A percentile compares a stretch with the other conserved stretches of the same genome.
Evolutionary conservation across 202 grass and related monocot genomes (phyloP).

Genomic region (Digitaria exilis): DNA sequence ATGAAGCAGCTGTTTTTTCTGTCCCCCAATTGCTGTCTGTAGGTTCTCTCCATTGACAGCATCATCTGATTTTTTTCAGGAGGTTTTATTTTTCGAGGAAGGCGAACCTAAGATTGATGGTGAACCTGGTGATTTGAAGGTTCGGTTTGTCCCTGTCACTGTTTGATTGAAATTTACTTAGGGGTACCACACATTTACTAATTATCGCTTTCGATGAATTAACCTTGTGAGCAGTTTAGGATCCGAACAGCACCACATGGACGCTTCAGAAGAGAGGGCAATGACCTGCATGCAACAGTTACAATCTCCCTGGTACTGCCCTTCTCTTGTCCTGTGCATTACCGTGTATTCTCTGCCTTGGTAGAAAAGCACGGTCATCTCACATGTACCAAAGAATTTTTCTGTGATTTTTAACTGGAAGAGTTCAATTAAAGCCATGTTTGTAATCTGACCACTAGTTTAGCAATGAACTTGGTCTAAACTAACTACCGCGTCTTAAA

Average conservation of each 20-base stretch:
- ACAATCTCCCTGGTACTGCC: conserved; percentile 83
- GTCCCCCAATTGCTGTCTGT: neutral
- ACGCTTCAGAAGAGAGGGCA: conserved; percentile 86
- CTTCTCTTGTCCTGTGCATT: conserved; percentile 7
- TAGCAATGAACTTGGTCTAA: neutral
- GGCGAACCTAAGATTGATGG: conserved; percentile 98
- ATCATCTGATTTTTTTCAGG: conserved; percentile 42
- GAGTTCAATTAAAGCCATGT: neutral
- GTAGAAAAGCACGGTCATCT: neutral
- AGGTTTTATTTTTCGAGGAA: conserved; percentile 94
- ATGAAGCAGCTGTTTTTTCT: conserved; percentile 33
- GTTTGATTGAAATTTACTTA: conserved; percentile 12
- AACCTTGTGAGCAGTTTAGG: conserved; percentile 70
- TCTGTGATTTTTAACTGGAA: neutral
- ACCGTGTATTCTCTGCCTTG: conserved; percentile 1
- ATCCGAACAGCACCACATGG: conserved; percentile 84
- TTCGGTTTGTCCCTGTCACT: conserved; percentile 42
- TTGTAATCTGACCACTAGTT: neutral
- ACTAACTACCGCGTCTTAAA: neutral
- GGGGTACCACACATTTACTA: neutral
- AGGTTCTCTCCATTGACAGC: neutral
- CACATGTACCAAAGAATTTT: neutral
- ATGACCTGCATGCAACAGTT: conserved; percentile 80
- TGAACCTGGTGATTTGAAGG: conserved; percentile 96
- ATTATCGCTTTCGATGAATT: conserved; percentile 26